Base-by-base conservation (phyloP, 768 basidiomycete genomes). In the Amanita rimosa region DNA sequence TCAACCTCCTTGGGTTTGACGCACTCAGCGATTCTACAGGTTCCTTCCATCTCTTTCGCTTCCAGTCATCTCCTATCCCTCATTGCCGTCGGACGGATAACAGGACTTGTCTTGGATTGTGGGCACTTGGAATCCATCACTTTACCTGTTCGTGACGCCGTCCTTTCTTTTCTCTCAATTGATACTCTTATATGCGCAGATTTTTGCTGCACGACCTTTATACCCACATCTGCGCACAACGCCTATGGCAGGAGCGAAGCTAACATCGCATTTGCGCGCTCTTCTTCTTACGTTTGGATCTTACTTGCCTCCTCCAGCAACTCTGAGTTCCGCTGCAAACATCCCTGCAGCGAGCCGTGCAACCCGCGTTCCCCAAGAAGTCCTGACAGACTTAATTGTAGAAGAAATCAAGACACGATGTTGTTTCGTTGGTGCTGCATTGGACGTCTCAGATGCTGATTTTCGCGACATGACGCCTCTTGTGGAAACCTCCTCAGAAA, bases 11-110 rank as follows among this genome's bases (percentile, higher is more conserved):
- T 50, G 44, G 39, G 24, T 19, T 9, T 4, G 8, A 29, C 34
- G 21, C 14, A 19, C 24, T 22, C 26, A 48, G 26, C 21, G 33
- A 10, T 46, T 33, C 36, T 43, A 16, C 60, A 96, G 92, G 86
- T 96, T 24, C 95, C 93, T 6, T 92, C 90, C 6, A 75, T 99
- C 54, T 95, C 92, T 2, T 99, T 98, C 64, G 85, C 88, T 1
- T 84, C 89, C 13, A 85, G 89, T 49, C 90, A 90, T 56, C 67
- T 98, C 0, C 76, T 97, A 14, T 78, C 92, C 3, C 69, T 98
- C 11, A 72, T 96, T 52, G 82, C 92, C 2, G 79, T 82, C 6
- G 96, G 96, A 9, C 73, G 89, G 51, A 85, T 93, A 55, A 94
- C 93, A 1, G 96, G 95, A 5, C 76, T 99, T 11, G 95, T 98